phyloP scores from a whole-genome alignment of 768 basidiomycete species.

The Boletales sp. region DNA sequence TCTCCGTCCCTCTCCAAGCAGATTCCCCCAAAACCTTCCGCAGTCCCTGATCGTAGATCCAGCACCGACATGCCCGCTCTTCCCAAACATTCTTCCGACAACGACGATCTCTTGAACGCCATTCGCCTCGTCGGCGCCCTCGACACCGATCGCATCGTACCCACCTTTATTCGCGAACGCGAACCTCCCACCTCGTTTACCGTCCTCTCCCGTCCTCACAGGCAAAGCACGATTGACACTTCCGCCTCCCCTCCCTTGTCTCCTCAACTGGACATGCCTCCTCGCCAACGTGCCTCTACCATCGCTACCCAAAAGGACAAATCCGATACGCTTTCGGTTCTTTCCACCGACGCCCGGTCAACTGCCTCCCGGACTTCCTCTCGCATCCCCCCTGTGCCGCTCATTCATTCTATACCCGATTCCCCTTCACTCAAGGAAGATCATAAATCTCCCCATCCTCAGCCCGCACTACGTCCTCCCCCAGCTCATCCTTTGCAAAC shows the following conservation, averaged over 20 bases:
- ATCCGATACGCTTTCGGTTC: slow-evolving; percentile 25
- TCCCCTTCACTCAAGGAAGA: slow-evolving; percentile 29
- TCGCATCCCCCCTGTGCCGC: slow-evolving; percentile 27
- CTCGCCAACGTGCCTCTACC: slow-evolving; percentile 13
- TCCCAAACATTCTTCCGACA: slow-evolving; percentile 11
- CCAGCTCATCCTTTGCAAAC: slow-evolving; percentile 6
- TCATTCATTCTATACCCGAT: slow-evolving; percentile 30
- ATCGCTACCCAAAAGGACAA: slow-evolving; percentile 19
- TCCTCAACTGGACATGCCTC: slow-evolving; percentile 9
- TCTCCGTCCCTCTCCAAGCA: slow-evolving; percentile 9
- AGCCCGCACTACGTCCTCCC: slow-evolving; percentile 7
- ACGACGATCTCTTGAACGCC: slow-evolving; percentile 30
- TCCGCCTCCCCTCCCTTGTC: slow-evolving; percentile 10
- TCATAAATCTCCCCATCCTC: slow-evolving; percentile 11
- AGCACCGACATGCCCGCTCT: slow-evolving; percentile 11
- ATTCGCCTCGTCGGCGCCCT: slow-evolving; percentile 29
- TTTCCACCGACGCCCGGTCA: slow-evolving; percentile 21
- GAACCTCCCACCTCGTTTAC: slow-evolving; percentile 56
- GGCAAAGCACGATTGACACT: slow-evolving; percentile 23
- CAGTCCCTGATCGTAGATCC: slow-evolving; percentile 15
- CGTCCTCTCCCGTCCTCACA: slow-evolving; percentile 56
- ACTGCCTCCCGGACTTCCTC: slow-evolving; percentile 21
- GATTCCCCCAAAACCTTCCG: not conserved
- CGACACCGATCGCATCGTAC: slow-evolving; percentile 34
- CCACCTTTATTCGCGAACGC: slow-evolving; percentile 57